Evolutionary conservation across 1,139 yeast species (phyloP).

Genomic region (Nakaseomyces kungkrabaensis): DNA sequence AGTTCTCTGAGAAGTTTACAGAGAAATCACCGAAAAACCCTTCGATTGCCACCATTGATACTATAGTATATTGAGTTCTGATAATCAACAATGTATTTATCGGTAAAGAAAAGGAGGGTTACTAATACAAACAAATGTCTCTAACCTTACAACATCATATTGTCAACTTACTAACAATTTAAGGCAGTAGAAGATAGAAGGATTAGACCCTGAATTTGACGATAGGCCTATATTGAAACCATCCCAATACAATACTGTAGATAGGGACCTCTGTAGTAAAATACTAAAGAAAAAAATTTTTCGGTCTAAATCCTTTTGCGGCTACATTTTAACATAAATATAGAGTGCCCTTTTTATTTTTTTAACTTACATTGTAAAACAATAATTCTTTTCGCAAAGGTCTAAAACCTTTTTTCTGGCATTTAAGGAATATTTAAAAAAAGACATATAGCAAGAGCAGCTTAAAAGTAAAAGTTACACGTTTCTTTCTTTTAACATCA

Average conservation of each 20-base stretch:
- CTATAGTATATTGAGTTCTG: background rate
- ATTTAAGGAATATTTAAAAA: too few relatives aligned
- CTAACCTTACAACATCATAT: too few relatives aligned
- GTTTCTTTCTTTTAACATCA: too few relatives aligned
- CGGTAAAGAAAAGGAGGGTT: background rate
- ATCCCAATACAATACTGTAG: background rate
- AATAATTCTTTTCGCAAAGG: background rate
- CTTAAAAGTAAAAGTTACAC: too few relatives aligned
- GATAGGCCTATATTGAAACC: background rate
- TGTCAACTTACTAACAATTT: background rate
- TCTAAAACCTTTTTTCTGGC: background rate
- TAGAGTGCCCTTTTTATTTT: background rate
- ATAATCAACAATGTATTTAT: background rate
- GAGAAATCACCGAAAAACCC: background rate
- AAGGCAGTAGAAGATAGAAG: background rate
- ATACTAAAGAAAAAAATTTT: background rate
- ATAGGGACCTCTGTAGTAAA: background rate
- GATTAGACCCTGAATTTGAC: background rate
- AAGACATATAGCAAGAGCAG: too few relatives aligned
- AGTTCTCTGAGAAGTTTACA: background rate
- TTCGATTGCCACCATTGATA: background rate
- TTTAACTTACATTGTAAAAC: background rate
- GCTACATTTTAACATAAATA: background rate
- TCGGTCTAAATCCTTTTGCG: background rate
- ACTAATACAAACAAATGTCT: too few relatives aligned